phyloP scores from a whole-genome alignment of 2,329 filamentous ascomycete genomes.

The Aureobasidium sp. region DNA sequence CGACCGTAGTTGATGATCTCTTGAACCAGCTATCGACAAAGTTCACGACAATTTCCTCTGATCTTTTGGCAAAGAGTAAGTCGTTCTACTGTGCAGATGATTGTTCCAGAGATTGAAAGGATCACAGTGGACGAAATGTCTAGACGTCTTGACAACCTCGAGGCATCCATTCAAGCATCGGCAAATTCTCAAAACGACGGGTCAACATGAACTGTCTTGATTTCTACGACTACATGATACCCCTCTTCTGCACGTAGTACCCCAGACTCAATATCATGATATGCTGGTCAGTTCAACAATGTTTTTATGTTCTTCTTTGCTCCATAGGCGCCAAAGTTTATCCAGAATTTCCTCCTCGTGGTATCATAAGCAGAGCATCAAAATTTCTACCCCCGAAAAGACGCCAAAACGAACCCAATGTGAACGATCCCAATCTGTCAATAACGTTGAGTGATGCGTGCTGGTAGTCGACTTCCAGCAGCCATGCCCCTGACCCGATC shows the following conservation, averaged over 20 bases:
- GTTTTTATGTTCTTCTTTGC: too few relatives aligned
- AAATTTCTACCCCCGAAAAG: neutral
- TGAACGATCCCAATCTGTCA: conserved; percentile 3
- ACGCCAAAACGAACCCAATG: neutral
- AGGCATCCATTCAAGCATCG: conserved; percentile 58
- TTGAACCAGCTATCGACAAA: conserved; percentile 78
- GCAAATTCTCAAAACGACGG: conserved; percentile 13
- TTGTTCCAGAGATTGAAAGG: neutral
- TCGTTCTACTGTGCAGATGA: too few relatives aligned
- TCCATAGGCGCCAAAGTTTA: neutral
- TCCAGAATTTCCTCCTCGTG: neutral
- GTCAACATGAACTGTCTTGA: neutral
- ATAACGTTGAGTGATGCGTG: conserved; percentile 17
- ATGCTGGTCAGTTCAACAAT: neutral
- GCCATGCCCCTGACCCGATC: conserved; percentile 40
- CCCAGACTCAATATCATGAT: neutral
- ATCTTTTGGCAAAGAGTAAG: conserved; percentile 84
- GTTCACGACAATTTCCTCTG: conserved; percentile 75
- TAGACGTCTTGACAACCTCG: conserved; percentile 73
- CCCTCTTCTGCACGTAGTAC: neutral
- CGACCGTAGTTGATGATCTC: conserved; percentile 76
- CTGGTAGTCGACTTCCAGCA: conserved; percentile 20
- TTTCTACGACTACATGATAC: neutral
- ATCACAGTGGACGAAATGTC: conserved; percentile 87
- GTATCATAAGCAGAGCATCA: conserved; percentile 16